These are phyloP conservation scores for Lizonia empirigonia DNA, from an alignment of 2,329 filamentous ascomycete species.

Conservation along the genomic window DNA sequence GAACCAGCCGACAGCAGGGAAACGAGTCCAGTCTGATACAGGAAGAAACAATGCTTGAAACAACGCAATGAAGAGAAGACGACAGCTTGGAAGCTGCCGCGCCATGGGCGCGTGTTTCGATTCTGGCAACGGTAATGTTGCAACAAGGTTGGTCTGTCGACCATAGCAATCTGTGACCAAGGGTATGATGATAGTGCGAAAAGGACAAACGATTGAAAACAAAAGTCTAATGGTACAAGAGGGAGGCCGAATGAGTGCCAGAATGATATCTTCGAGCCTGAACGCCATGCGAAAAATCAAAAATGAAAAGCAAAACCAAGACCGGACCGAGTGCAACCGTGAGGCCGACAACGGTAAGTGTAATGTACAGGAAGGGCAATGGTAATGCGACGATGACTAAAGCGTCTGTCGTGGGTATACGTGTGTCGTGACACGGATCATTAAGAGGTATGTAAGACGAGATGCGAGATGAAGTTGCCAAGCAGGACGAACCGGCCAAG, in stretches of 20 bases:
- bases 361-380: slow-evolving; percentile 42
- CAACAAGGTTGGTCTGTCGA: slow-evolving; percentile 15
- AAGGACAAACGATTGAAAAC: slow-evolving; percentile 14
- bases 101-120: slow-evolving; percentile 34
- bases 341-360: slow-evolving; percentile 30
- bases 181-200: slow-evolving; percentile 20
- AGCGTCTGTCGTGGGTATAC: slow-evolving; percentile 13
- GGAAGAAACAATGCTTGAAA: slow-evolving; percentile 19
- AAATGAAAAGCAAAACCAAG: slow-evolving; percentile 21
- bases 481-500: slow-evolving; percentile 13
- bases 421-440: slow-evolving; percentile 19
- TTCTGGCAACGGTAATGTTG: slow-evolving; percentile 12
- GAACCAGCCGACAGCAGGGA: slow-evolving; percentile 29
- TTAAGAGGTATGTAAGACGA: slow-evolving; percentile 16
- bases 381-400: slow-evolving; percentile 7
- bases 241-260: slow-evolving; percentile 38
- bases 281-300: slow-evolving; percentile 31
- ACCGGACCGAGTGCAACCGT: slow-evolving; percentile 24
- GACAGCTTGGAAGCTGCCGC: slow-evolving; percentile 28
- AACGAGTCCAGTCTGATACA: slow-evolving; percentile 18
- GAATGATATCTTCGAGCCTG: slow-evolving; percentile 37
- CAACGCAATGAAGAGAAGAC: slow-evolving; percentile 16
- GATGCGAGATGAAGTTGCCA: slow-evolving; percentile 20
- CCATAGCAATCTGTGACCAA: slow-evolving; percentile 17
- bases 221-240: slow-evolving; percentile 38